Conservation (phyloP, 176 grass and related monocot genomes). For the Rhipidocladum racemiflorum region DNA sequence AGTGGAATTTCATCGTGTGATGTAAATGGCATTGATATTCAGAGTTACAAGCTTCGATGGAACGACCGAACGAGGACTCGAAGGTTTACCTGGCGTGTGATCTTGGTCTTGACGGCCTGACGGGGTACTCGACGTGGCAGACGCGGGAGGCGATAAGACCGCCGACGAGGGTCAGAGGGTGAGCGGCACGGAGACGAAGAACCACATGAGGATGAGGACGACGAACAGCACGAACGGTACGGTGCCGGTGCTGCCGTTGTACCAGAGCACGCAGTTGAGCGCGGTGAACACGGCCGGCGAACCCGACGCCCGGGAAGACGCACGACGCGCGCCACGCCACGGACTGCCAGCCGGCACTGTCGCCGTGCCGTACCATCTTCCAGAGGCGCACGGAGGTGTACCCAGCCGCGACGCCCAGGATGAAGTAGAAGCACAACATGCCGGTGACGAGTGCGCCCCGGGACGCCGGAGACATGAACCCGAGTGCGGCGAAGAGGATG, state of each 20-base stretch:
- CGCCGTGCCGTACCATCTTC: slow-evolving; percentile 46
- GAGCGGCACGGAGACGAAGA: slow-evolving; percentile 66
- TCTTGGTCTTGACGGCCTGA: slow-evolving; percentile 46
- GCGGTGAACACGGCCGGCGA: slow-evolving; percentile 40
- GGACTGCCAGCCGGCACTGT: slow-evolving; percentile 40
- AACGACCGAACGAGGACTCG: neutral
- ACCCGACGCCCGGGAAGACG: slow-evolving; percentile 49
- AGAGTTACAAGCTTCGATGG: neutral
- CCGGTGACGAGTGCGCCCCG: slow-evolving; percentile 52
- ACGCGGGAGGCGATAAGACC: slow-evolving; percentile 40
- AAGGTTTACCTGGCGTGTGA: slow-evolving; percentile 24
- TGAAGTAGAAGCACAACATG: slow-evolving; percentile 61
- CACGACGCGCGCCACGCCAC: slow-evolving; percentile 44
- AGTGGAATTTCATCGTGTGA: neutral
- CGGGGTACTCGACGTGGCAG: slow-evolving; percentile 50
- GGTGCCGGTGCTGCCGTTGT: slow-evolving; percentile 65
- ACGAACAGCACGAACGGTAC: slow-evolving; percentile 47
- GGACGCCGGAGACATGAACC: slow-evolving; percentile 75
- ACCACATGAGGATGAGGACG: slow-evolving; percentile 49
- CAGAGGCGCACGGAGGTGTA: slow-evolving; percentile 53
- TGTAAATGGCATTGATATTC: no score
- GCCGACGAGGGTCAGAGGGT: slow-evolving; percentile 52
- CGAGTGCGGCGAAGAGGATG: slow-evolving; percentile 72
- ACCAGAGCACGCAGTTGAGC: slow-evolving; percentile 66
- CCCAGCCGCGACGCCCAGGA: slow-evolving; percentile 43